phyloP scores from a whole-genome alignment of 2,329 filamentous ascomycete genomes.

The Talaromyces pinophilus region DNA sequence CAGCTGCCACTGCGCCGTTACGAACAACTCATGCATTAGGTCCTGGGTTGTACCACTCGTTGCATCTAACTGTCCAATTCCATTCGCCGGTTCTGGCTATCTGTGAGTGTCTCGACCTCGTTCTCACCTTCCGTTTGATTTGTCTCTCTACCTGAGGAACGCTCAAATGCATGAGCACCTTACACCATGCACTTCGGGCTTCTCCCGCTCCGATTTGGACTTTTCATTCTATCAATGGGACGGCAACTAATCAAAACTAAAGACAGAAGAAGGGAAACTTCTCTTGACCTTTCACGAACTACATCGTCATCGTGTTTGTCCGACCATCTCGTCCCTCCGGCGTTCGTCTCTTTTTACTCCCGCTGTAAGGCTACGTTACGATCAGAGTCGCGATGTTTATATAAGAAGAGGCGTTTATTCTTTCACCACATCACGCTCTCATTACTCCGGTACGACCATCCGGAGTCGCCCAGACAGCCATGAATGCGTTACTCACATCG shows the following conservation, averaged over 20 bases:
- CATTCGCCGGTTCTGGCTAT: not conserved
- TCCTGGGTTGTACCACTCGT: not conserved
- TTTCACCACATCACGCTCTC: slow-evolving; percentile 5
- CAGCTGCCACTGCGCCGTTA: not conserved
- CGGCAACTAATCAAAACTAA: not conserved
- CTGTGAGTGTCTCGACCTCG: slow-evolving; percentile 12
- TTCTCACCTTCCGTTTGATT: not conserved
- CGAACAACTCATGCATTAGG: slow-evolving; percentile 13
- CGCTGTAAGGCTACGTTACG: slow-evolving; percentile 4
- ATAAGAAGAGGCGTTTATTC: slow-evolving; percentile 1
- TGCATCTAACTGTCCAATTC: not conserved
- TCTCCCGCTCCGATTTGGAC: not conserved
- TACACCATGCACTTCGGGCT: not conserved
- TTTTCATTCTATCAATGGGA: not conserved
- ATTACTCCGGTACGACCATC: not conserved
- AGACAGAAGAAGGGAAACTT: slow-evolving; percentile 1
- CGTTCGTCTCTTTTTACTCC: not conserved
- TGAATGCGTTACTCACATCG: slow-evolving; percentile 2
- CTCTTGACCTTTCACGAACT: not conserved
- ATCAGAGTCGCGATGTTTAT: slow-evolving; percentile 16
- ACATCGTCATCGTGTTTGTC: slow-evolving; percentile 4
- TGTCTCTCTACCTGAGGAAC: not conserved
- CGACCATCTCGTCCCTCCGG: slow-evolving; percentile 3
- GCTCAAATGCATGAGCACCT: not conserved
- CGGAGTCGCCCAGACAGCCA: not conserved